Evolutionary conservation across 495 filamentous ascomycete species (phyloP).

Genomic region (Arthonia radiata): DNA sequence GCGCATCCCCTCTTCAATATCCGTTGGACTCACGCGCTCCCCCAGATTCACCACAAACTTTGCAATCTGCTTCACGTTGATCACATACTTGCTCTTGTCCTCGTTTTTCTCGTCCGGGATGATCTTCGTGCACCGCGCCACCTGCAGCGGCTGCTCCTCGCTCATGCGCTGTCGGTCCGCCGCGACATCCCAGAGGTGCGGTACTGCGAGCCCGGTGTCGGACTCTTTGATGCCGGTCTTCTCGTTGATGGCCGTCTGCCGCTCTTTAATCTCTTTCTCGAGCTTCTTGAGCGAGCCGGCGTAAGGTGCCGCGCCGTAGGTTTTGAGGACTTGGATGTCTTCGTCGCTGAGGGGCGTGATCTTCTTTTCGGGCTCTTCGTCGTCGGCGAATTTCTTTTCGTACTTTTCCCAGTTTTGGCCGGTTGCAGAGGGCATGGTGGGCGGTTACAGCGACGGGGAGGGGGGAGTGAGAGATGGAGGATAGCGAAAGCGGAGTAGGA

Average conservation of each 20-base stretch:
- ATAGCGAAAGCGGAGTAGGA: too few relatives aligned
- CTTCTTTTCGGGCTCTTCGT: slow-evolving; percentile 97
- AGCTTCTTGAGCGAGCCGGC: slow-evolving; percentile 78
- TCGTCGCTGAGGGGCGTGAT: slow-evolving; percentile 89
- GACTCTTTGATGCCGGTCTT: slow-evolving; percentile 89
- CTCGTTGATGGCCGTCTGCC: slow-evolving; percentile 87
- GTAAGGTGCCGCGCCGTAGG: slow-evolving; percentile 93
- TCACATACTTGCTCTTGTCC: slow-evolving; percentile 99
- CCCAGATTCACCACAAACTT: slow-evolving; percentile 98
- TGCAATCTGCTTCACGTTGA: slow-evolving; percentile 99
- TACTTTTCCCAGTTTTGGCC: slow-evolving; percentile 96
- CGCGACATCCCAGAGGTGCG: slow-evolving; percentile 95
- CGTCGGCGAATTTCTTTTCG: slow-evolving; percentile 82
- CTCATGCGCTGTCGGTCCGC: slow-evolving; percentile 94
- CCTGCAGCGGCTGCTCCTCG: slow-evolving; percentile 93
- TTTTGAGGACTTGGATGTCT: slow-evolving; percentile 98
- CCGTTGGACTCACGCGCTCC: slow-evolving; percentile 86
- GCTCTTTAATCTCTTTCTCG: slow-evolving; percentile 95
- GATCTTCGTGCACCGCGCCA: slow-evolving; percentile 96
- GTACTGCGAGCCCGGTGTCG: slow-evolving; percentile 90
- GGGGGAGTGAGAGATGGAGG: too few relatives aligned
- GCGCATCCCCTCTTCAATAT: slow-evolving; percentile 98
- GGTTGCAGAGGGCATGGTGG: slow-evolving; percentile 68
- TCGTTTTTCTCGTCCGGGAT: slow-evolving; percentile 90
- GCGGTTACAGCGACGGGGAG: slow-evolving; percentile 1